Conservation (phyloP, 225 moss, liverwort and hornwort species). For the Pseudisothecium myosuroides region DNA sequence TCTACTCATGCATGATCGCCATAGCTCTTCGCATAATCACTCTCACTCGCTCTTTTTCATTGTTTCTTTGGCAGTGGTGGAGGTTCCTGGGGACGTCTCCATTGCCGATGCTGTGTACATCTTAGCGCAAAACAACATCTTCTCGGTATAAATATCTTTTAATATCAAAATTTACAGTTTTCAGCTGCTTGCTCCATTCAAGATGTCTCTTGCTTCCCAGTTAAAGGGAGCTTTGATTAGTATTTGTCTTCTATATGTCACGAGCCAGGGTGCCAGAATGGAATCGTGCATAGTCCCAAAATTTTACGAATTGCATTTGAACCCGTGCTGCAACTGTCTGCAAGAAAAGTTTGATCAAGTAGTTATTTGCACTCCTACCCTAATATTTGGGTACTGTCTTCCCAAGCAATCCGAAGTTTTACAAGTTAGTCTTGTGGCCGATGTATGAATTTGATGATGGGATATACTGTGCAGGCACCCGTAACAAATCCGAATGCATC, state of each 20-base stretch:
- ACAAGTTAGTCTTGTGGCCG: too few species aligned
- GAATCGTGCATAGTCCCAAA: background rate
- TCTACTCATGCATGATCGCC: background rate
- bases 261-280: background rate
- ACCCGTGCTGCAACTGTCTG: background rate
- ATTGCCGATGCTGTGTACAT: slow-evolving; percentile 63
- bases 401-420: background rate
- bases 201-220: too few species aligned
- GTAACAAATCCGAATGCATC: slow-evolving; percentile 50
- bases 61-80: slow-evolving; percentile 48
- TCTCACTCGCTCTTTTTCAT: background rate
- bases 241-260: background rate
- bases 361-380: background rate
- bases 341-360: background rate
- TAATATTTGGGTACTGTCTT: background rate
- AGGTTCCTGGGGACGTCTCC: slow-evolving; percentile 57
- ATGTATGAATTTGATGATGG: background rate
- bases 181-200: background rate
- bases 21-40: background rate
- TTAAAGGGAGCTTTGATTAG: background rate
- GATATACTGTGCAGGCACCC: slow-evolving; percentile 22
- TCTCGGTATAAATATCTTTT: slow-evolving; percentile 7
- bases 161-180: background rate
- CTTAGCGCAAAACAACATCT: slow-evolving; percentile 60
- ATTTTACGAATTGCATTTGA: background rate